A percentile compares a stretch with the other conserved stretches of the same genome.
These are phyloP conservation scores for Maudiozyma humilis DNA, from an alignment of 1,139 yeast species.

Conservation along the genomic window DNA sequence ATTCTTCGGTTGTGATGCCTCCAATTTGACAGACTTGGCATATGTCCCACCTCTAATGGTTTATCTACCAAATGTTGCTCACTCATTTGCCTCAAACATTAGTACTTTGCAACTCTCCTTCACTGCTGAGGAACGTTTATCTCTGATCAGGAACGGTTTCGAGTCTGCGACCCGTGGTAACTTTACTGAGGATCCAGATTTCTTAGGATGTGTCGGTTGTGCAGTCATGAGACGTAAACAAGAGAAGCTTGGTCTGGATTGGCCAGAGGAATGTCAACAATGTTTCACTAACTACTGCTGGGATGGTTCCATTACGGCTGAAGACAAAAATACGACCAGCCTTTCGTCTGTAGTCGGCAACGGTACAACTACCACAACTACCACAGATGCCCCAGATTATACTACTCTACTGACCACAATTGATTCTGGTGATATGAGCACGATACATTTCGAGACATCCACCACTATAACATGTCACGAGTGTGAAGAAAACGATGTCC, in stretches of 20 bases:
- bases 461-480: conserved; percentile 5
- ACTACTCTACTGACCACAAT: conserved; percentile 2
- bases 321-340: not conserved
- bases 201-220: conserved; percentile 79
- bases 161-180: conserved; percentile 68
- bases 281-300: conserved; percentile 4
- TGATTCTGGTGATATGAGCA: not conserved
- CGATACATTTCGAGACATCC: conserved; percentile 4
- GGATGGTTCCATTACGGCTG: conserved; percentile 13
- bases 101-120: conserved; percentile 65
- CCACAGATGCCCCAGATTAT: not conserved
- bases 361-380: not conserved
- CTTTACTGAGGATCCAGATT: conserved; percentile 61
- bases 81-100: conserved; percentile 57
- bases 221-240: conserved; percentile 78
- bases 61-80: conserved; percentile 72
- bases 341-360: not conserved
- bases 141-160: conserved; percentile 70
- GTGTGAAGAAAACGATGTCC: not conserved
- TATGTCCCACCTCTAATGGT: conserved; percentile 65
- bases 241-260: conserved; percentile 33
- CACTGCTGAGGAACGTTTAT: conserved; percentile 46
- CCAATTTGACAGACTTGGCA: conserved; percentile 49
- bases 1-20: conserved; percentile 78
- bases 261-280: conserved; percentile 3